Conservation (phyloP, 2,329 filamentous ascomycete species). For the Fusarium oligoseptatum region DNA sequence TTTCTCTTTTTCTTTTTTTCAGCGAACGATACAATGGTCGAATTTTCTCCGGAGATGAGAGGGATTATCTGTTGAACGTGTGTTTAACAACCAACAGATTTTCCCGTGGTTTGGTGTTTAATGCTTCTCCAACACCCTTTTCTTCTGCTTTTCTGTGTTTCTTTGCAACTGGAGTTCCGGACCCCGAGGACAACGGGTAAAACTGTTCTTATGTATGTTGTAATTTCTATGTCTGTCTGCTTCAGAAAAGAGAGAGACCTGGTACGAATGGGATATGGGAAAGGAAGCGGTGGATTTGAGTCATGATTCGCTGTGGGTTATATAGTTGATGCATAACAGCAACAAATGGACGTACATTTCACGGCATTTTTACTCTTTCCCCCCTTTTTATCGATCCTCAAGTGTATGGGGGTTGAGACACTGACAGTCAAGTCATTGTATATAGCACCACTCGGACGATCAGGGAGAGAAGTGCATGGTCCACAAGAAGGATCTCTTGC, state of each 20-base stretch:
- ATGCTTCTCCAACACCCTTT: neutral
- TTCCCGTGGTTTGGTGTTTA: constrained; percentile 20
- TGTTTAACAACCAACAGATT: constrained; percentile 2
- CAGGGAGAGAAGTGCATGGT: neutral
- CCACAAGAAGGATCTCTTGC: neutral
- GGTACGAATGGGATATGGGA: constrained; percentile 12
- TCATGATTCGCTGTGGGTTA: constrained; percentile 23
- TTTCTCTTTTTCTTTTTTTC: constrained; percentile 5
- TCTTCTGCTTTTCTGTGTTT: constrained; percentile 5
- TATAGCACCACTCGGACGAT: neutral
- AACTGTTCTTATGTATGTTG: constrained; percentile 29
- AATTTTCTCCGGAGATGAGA: constrained; percentile 16
- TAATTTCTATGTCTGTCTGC: neutral
- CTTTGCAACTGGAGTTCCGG: constrained; percentile 31
- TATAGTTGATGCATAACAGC: constrained; percentile 32
- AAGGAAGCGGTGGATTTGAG: constrained; percentile 5
- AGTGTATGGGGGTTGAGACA: neutral
- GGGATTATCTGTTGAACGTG: constrained; percentile 24
- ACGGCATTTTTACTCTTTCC: neutral
- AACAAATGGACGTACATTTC: constrained; percentile 24
- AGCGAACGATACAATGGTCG: constrained; percentile 9
- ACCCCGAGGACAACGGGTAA: constrained; percentile 27
- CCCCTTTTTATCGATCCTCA: neutral
- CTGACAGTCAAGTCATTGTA: neutral
- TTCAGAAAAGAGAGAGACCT: neutral